Base-by-base conservation (phyloP, 257 asterid genomes). In the Solanum habrochaites region DNA sequence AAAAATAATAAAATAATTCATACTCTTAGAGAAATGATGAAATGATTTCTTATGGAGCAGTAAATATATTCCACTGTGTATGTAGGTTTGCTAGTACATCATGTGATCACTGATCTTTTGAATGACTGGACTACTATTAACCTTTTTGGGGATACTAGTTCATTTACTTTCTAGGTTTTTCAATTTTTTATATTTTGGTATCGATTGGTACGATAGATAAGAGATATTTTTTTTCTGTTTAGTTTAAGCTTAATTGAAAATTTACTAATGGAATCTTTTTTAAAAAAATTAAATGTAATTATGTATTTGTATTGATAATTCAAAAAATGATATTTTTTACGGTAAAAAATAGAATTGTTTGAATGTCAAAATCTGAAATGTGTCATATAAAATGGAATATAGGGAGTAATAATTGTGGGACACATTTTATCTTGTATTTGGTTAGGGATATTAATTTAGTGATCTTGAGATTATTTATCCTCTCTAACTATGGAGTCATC, bases 21-120 rank as follows among this genome's bases (percentile, higher is more conserved):
- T 25, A 52, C 20, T 37, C 37, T 82, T 49, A 7, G 70, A 52
- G 64, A 62, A 25, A 56, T 18, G 49, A 58, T 56, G 73, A 62
- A 40, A 83, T 78, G 40, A 9, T 64, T 80, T 80, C 66, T 18
- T 27, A 8, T 39, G 66, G 64, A 78, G 66, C 13, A 45, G 40
- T 78, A 78, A 25, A 27, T 27, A 47, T 80, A 21, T 45, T 39
- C 2, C n/a, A 77, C 83, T 40, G 60, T 74, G 52, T 42, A 4
- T 27, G 27, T 75, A 70, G 23, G 75, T 16, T 35, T 72, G 81
- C 6, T 80, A 47, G 84, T 80, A 80, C 84, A 80, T 18, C 84
- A 80, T 80, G 84, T 80, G 84, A 47, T 80, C 84, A 78, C 84
- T 78, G n/a, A 78, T 43, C 37, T 9, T 27, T 7, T 77, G 83